phyloP scores from a whole-genome alignment of 306 rosid genomes.

The Ormosia semicastrata region DNA sequence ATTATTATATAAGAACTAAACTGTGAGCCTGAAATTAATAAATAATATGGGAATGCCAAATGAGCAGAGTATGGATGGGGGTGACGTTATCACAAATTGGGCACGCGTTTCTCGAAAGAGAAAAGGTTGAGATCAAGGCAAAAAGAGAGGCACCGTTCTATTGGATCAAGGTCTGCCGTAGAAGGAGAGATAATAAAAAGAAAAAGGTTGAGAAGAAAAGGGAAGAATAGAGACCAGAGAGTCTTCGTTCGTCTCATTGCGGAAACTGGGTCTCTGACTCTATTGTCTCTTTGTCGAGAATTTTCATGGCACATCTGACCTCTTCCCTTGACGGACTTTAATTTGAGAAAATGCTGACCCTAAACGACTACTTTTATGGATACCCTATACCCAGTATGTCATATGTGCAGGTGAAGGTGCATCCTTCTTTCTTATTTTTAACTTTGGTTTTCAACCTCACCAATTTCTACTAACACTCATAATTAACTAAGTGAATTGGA shows the following conservation, averaged over 20 bases:
- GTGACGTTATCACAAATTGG: slow-evolving; percentile 57
- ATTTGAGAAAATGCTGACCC: slow-evolving; percentile 24
- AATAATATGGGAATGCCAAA: neutral
- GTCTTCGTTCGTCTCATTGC: slow-evolving; percentile 19
- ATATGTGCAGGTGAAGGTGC: neutral
- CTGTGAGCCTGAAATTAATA: neutral
- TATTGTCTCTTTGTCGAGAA: slow-evolving; percentile 67
- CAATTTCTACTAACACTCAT: neutral
- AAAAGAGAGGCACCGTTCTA: slow-evolving; percentile 37
- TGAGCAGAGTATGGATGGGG: slow-evolving; percentile 14
- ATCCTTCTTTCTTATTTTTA: neutral
- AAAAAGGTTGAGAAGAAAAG: neutral
- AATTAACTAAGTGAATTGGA: neutral
- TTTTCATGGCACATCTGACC: slow-evolving; percentile 48
- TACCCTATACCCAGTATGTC: neutral
- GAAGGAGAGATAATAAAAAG: neutral
- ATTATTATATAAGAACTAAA: neutral
- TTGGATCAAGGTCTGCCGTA: slow-evolving; percentile 40
- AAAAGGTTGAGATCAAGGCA: slow-evolving; percentile 31
- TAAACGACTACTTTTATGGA: neutral
- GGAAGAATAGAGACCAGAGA: neutral
- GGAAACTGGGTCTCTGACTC: slow-evolving; percentile 48
- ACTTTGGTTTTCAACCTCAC: neutral
- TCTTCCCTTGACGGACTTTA: slow-evolving; percentile 5
- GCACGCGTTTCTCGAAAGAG: slow-evolving; percentile 63